Evolutionary conservation across 805 yeast species (phyloP).

Genomic region (Kazachstania martiniae): DNA sequence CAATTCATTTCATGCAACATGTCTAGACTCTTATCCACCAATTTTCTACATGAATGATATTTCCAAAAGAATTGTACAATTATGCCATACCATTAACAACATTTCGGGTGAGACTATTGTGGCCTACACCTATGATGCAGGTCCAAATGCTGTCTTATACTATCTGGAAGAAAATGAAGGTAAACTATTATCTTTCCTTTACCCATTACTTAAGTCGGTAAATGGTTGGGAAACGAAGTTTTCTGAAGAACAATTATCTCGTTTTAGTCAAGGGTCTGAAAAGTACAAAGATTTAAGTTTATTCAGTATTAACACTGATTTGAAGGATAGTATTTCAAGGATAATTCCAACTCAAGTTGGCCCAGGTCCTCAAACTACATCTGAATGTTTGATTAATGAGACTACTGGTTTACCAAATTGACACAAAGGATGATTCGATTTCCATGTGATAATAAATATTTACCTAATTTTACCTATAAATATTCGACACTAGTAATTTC

Average conservation of each 20-base stretch:
- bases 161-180: conserved; percentile 67
- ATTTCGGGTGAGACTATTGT: conserved; percentile 50
- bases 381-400: conserved; percentile 45
- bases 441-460: conserved; percentile 1
- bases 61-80: conserved; percentile 68
- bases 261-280: conserved; percentile 18
- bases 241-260: conserved; percentile 19
- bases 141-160: conserved; percentile 96
- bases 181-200: conserved; percentile 60
- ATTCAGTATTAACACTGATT: conserved; percentile 34
- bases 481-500: too few relatives aligned
- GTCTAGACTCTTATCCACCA: conserved; percentile 92
- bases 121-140: conserved; percentile 97
- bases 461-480: too few relatives aligned
- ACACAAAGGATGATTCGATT: too few relatives aligned
- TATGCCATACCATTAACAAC: conserved; percentile 69
- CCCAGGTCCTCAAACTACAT: conserved; percentile 64
- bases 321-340: conserved; percentile 65
- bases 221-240: conserved; percentile 57
- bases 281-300: conserved; percentile 4
- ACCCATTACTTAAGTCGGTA: conserved; percentile 46
- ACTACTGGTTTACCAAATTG: conserved; percentile 56
- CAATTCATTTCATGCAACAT: conserved; percentile 96
- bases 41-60: conserved; percentile 90
- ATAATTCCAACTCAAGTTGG: conserved; percentile 83